Evolutionary conservation across 306 rosid species (phyloP).

Genomic region (Citrullus amarus): DNA sequence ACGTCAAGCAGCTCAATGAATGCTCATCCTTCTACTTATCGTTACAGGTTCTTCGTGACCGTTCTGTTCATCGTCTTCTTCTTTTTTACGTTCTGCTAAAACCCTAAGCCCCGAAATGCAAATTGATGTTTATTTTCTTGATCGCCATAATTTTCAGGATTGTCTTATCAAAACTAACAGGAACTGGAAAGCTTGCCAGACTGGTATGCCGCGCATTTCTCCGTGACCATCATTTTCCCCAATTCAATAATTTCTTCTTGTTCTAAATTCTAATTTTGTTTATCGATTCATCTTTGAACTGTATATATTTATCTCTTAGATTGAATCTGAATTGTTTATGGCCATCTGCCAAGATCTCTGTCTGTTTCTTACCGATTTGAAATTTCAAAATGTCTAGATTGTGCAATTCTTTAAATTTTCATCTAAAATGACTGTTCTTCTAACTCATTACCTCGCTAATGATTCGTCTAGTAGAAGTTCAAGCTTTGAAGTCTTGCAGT

Average conservation of each 20-base stretch:
- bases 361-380: neutral
- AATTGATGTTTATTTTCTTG: neutral
- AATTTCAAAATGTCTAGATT: neutral
- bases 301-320: neutral
- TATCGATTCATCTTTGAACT: neutral
- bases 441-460: neutral
- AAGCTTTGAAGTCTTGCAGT: constrained; percentile 66
- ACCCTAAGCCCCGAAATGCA: constrained; percentile 29
- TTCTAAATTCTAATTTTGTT: neutral
- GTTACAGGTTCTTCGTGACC: constrained; percentile 44
- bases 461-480: constrained; percentile 35
- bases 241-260: neutral
- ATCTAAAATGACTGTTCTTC: neutral
- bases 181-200: constrained; percentile 75
- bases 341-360: neutral
- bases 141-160: constrained; percentile 31
- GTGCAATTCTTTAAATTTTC: neutral
- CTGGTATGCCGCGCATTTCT: constrained; percentile 20
- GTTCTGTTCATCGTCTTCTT: neutral
- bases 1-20: constrained; percentile 62
- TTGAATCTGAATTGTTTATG: neutral
- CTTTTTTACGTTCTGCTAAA: constrained; percentile 3
- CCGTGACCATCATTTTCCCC: neutral
- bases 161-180: constrained; percentile 51
- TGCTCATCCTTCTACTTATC: constrained; percentile 58